A percentile compares a stretch with the other conserved stretches of the same genome.
phyloP scores from a whole-genome alignment of 2,329 filamentous ascomycete species.

The Aspergillus arachidicola region DNA sequence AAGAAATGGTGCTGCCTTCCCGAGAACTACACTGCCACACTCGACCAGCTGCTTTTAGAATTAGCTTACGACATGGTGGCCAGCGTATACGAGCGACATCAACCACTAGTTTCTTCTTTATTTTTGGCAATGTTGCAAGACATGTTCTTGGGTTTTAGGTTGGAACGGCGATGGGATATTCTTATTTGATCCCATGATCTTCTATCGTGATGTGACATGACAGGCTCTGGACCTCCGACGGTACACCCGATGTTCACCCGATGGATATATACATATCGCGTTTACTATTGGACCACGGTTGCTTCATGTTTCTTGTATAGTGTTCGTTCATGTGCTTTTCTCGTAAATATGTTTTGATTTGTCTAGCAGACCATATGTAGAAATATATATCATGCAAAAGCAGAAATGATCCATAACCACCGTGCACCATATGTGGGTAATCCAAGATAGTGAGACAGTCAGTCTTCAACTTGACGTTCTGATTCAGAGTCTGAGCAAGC shows the following conservation, averaged over 20 bases:
- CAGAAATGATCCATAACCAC: too few relatives aligned
- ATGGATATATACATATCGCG: neutral
- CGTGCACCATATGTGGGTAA: too few relatives aligned
- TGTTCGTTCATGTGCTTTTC: too few relatives aligned
- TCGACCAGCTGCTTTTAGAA: neutral
- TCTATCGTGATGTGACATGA: neutral
- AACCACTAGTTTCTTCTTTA: neutral
- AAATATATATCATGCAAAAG: too few relatives aligned
- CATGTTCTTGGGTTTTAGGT: neutral
- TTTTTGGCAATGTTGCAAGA: neutral
- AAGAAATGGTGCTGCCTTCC: slow-evolving; percentile 1
- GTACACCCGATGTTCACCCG: neutral
- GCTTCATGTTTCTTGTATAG: too few relatives aligned
- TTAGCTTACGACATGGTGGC: neutral
- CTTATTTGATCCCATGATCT: too few relatives aligned
- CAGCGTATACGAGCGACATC: neutral
- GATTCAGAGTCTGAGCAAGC: neutral
- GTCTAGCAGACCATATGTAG: too few relatives aligned
- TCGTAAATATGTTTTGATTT: too few relatives aligned
- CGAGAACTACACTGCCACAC: neutral
- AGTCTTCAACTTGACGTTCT: neutral
- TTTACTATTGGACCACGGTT: too few relatives aligned
- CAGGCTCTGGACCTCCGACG: neutral
- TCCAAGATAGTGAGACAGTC: neutral
- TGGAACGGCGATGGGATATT: neutral